These are phyloP conservation scores for Rhodosporidiobolus sp. DNA, from an alignment of 768 basidiomycete species.

Conservation along the genomic window DNA sequence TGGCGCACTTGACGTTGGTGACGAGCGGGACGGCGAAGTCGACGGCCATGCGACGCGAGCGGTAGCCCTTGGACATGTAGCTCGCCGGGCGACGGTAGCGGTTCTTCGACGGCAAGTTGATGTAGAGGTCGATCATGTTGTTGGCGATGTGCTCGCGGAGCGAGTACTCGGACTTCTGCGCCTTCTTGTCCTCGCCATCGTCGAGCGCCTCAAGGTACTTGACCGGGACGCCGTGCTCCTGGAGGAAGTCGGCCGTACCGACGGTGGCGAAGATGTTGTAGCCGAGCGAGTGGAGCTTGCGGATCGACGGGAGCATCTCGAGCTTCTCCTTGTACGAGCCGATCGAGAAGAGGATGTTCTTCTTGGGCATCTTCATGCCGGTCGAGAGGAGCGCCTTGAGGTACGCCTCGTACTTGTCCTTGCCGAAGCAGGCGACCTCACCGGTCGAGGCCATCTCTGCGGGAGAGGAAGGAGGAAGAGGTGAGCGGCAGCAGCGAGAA, in stretches of 20 bases:
- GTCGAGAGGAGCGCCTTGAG: slow-evolving; percentile 95
- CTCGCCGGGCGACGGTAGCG: slow-evolving; percentile 93
- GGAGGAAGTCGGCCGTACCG: slow-evolving; percentile 95
- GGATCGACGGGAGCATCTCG: slow-evolving; percentile 89
- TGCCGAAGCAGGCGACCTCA: slow-evolving; percentile 97
- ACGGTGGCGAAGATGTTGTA: slow-evolving; percentile 96
- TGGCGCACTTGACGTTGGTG: slow-evolving; percentile 98
- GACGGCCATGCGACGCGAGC: slow-evolving; percentile 95
- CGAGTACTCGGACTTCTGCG: slow-evolving; percentile 96
- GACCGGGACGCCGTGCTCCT: slow-evolving; percentile 93
- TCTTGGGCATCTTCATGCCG: slow-evolving; percentile 89
- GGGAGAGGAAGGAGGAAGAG: neutral
- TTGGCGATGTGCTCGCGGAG: slow-evolving; percentile 86
- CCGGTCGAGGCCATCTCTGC: slow-evolving; percentile 98
- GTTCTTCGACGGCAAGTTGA: slow-evolving; percentile 98
- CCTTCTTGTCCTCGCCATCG: slow-evolving; percentile 58
- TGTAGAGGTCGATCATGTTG: slow-evolving; percentile 91
- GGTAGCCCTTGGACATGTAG: slow-evolving; percentile 95
- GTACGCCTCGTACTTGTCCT: slow-evolving; percentile 97
- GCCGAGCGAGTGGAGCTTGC: slow-evolving; percentile 87
- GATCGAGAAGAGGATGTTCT: slow-evolving; percentile 94
- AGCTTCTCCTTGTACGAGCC: slow-evolving; percentile 97
- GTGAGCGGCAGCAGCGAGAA: neutral
- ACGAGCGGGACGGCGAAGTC: slow-evolving; percentile 96
- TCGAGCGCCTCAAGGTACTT: slow-evolving; percentile 51